phyloP scores from a whole-genome alignment of 108 stramenopile species.

The Fragilariopsis cylindrus region DNA sequence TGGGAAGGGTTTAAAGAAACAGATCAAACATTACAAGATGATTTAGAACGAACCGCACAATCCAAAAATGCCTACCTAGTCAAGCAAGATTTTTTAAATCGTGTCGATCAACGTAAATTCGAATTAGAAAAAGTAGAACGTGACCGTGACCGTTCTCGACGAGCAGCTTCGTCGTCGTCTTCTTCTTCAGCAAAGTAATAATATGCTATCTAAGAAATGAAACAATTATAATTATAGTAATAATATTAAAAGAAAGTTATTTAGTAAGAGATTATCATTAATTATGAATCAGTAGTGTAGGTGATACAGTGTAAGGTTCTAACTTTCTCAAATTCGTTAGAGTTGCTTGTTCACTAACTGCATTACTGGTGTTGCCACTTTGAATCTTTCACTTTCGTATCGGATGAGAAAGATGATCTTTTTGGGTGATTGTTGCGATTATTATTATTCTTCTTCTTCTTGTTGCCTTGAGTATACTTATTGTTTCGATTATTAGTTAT shows the following conservation, averaged over 20 bases:
- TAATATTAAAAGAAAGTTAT: too few relatives aligned
- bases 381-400: not conserved
- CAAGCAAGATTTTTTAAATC: constrained; percentile 85
- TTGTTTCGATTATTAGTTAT: not conserved
- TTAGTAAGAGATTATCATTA: too few relatives aligned
- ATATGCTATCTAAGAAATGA: not conserved
- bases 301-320: too few relatives aligned
- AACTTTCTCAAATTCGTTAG: too few relatives aligned
- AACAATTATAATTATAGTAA: not conserved
- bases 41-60: constrained; percentile 72
- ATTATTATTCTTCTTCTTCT: not conserved
- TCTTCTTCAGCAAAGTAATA: not conserved
- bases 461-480: not conserved
- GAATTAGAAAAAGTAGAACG: constrained; percentile 79
- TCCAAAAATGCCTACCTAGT: constrained; percentile 84
- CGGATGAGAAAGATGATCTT: not conserved
- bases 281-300: too few relatives aligned
- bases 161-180: constrained; percentile 8
- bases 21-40: constrained; percentile 62
- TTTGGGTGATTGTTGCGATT: not conserved
- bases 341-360: not conserved
- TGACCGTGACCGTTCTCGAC: constrained; percentile 63
- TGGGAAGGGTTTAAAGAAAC: constrained; percentile 91
- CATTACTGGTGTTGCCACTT: not conserved
- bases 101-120: constrained; percentile 82